phyloP scores from a whole-genome alignment of 83 land plant species.

The Thuja plicata region DNA sequence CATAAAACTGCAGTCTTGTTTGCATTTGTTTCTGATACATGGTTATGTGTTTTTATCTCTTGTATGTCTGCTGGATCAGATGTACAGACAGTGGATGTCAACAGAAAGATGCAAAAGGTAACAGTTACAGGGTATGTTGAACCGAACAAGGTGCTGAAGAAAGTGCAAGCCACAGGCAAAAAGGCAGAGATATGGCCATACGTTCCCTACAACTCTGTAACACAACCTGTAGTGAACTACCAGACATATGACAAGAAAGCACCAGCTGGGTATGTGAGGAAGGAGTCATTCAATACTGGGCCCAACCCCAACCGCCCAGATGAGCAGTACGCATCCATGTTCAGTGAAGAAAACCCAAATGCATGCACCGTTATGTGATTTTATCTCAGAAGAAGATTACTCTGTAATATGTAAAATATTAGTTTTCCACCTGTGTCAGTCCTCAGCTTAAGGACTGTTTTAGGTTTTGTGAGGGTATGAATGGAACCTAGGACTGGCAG shows the following conservation, averaged over 20 bases:
- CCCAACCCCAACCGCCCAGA: slow-evolving; percentile 30
- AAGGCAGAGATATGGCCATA: slow-evolving; percentile 75
- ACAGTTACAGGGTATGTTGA: slow-evolving; percentile 74
- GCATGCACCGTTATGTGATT: slow-evolving; percentile 49
- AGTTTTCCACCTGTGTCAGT: background rate
- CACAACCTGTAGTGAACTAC: slow-evolving; percentile 34
- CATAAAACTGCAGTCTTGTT: too few relatives aligned
- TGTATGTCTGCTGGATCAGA: background rate
- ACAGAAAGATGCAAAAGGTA: slow-evolving; percentile 52
- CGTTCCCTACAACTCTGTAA: slow-evolving; percentile 55
- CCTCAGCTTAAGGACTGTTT: background rate
- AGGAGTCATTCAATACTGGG: slow-evolving; percentile 22
- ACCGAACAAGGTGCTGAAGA: slow-evolving; percentile 52
- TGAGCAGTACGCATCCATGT: slow-evolving; percentile 37
- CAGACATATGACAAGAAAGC: slow-evolving; percentile 62
- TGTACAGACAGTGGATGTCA: slow-evolving; percentile 23
- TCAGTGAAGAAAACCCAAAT: slow-evolving; percentile 60
- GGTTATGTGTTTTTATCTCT: background rate
- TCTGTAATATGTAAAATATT: background rate
- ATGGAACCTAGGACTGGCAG: background rate
- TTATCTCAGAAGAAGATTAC: too few relatives aligned
- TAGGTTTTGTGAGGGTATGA: background rate
- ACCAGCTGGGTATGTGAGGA: slow-evolving; percentile 57
- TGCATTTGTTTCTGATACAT: too few relatives aligned
- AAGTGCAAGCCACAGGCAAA: slow-evolving; percentile 60